Conservation (phyloP, 148 eudicot genomes). For the Vaccinium darrowii region DNA sequence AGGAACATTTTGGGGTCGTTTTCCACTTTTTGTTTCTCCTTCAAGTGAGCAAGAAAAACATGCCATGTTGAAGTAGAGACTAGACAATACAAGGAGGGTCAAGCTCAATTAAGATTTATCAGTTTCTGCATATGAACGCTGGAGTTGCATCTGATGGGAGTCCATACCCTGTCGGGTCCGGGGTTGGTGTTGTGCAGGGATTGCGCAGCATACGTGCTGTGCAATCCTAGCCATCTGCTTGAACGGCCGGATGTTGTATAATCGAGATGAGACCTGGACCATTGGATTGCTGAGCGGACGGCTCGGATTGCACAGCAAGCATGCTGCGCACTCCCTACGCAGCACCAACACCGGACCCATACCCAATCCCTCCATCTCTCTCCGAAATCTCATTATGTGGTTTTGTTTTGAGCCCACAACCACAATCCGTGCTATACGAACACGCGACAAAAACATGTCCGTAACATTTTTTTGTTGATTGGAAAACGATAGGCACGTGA, state of each 20-base stretch:
- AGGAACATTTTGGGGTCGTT: neutral
- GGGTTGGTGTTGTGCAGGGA: too few species aligned
- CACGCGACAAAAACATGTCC: neutral
- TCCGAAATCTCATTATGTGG: neutral
- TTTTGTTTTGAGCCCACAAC: neutral
- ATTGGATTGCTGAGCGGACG: too few species aligned
- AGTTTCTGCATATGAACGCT: neutral
- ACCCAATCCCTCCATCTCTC: too few species aligned
- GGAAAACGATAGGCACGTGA: neutral
- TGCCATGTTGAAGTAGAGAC: neutral
- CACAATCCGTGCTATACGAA: neutral
- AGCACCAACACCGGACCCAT: too few species aligned
- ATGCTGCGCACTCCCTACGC: too few species aligned
- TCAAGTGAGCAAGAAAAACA: neutral
- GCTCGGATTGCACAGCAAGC: too few species aligned
- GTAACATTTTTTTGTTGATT: neutral
- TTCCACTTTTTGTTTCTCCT: neutral
- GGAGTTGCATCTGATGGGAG: neutral
- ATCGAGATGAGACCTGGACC: too few species aligned
- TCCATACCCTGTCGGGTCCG: too few species aligned
- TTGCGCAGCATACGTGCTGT: too few species aligned
- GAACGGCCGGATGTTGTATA: too few species aligned
- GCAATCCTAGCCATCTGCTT: too few species aligned
- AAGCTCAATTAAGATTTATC: neutral
- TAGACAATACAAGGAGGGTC: constrained; percentile 1